Evolutionary conservation across 2,329 filamentous ascomycete species (phyloP).

Genomic region (Spiromastix sp.): DNA sequence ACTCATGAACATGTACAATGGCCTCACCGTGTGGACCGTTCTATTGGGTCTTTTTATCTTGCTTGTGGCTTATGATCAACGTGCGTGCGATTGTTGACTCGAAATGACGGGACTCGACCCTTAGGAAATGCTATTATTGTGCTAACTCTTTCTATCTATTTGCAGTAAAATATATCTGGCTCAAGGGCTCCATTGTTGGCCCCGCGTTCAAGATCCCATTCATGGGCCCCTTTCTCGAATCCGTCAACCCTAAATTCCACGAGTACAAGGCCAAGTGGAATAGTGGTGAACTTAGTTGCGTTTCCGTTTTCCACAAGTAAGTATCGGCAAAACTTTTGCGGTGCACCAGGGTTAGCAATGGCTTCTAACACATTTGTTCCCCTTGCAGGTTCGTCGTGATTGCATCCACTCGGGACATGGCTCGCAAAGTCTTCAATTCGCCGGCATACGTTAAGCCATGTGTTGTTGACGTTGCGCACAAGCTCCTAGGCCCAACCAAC

Average conservation of each 20-base stretch:
- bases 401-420: slow-evolving; percentile 87
- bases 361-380: not conserved
- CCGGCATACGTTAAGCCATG: slow-evolving; percentile 88
- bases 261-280: slow-evolving; percentile 89
- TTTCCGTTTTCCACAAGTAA: slow-evolving; percentile 98
- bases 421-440: slow-evolving; percentile 94
- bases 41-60: slow-evolving; percentile 59
- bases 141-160: slow-evolving; percentile 1
- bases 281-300: slow-evolving; percentile 85
- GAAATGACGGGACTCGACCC: not conserved
- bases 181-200: slow-evolving; percentile 67
- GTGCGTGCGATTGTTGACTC: slow-evolving; percentile 44
- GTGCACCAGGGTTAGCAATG: no score
- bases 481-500: slow-evolving; percentile 82
- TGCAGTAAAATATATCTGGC: slow-evolving; percentile 61
- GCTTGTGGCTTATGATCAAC: slow-evolving; percentile 77
- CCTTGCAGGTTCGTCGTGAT: slow-evolving; percentile 80
- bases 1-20: slow-evolving; percentile 47
- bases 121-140: slow-evolving; percentile 4
- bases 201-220: slow-evolving; percentile 70
- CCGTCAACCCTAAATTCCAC: slow-evolving; percentile 81
- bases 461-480: slow-evolving; percentile 87
- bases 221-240: slow-evolving; percentile 92
- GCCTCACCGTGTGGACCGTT: slow-evolving; percentile 55
- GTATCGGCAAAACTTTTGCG: no score